Base-by-base conservation (phyloP, 1,284 basidiomycete genomes). In the Ceratobasidium sp. region DNA sequence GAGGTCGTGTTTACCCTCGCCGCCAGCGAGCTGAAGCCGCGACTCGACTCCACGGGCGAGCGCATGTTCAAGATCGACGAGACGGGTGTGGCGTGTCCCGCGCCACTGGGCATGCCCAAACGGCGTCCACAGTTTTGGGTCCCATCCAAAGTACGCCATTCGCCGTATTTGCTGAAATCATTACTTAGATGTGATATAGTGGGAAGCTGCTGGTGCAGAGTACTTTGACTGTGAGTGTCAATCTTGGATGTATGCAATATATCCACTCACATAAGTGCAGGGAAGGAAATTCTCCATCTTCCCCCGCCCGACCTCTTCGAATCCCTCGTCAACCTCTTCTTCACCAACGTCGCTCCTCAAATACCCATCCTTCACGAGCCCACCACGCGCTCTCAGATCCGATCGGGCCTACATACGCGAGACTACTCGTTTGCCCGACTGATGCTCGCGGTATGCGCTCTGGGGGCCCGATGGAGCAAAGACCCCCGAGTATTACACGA, bases 241-340 rank as follows among this genome's bases (percentile, higher is more conserved):
- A 42, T 12, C 17, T 17, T 12, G 17, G 7, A 27, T 25, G n/a
- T 45, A 22, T 22, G 22, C 47, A 22, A 27, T 6, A 29, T 54
- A 29, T 38, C 27, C 38, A 22, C 20, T 49, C 22, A 64, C 27
- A 1, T 45, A 10, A 10, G 15, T 22, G 1, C 20, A 64, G 60
- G 62, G 62, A 65, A 65, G 32, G 52, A 60, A 12, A 68, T 32
- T 29, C 47, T 72, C 7, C 43, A 62, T 20, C 87, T 89, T 72
- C 89, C 89, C 12, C 82, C 86, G 0, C 75, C 78, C 22, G 88
- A 83, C 49, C 80, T 87, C n/a, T 80, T 79, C 0, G 72, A 75
- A 1, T 71, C 70, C 0, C 80, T 87, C 29, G 80, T 87, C 72
- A 79, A 82, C 25, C 76, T 82, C 12, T 87, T 82, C 72, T 87